Base-by-base conservation (phyloP, 495 filamentous ascomycete species). In the Aspergillus nanangensis region DNA sequence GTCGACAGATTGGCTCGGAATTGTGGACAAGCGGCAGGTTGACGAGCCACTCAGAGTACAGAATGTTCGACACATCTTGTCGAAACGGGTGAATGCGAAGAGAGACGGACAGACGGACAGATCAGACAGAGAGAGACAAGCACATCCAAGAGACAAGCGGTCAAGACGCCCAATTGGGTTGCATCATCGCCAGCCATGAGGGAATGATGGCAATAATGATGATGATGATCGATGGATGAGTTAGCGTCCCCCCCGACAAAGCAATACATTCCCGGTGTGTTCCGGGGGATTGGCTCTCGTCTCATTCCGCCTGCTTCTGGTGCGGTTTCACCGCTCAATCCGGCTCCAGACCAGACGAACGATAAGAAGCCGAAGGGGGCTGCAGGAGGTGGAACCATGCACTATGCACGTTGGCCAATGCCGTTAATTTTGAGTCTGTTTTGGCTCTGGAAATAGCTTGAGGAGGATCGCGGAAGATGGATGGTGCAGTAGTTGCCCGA, bases 211-310 rank as follows among this genome's bases (percentile, higher is more conserved):
- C n/a, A n/a, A n/a, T n/a, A n/a, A 29, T 29, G 25, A 11, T 29
- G 25, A 29, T 29, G 25, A 29, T 29, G 25, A 29, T 29, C 25
- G 25, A 29, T 29, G 25, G 25, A 11, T 5, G 25, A 29, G n/a
- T n/a, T n/a, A n/a, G n/a, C n/a, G n/a, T n/a, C n/a, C n/a, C n/a
- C n/a, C n/a, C n/a, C n/a, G n/a, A n/a, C n/a, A n/a, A n/a, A n/a
- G n/a, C n/a, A n/a, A n/a, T n/a, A n/a, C n/a, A n/a, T n/a, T 52
- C 53, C 57, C 57, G 57, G 53, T 36, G 42, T 50, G 48, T 52
- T 57, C 57, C 57, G 57, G 53, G 45, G 48, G 38, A 49, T 37
- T 60, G 57, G 57, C 49, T 52, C 49, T 19, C 21, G 9, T 20
- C 23, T 22, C 46, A 48, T 57, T 48, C 49, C 43, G 45, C 41